A percentile compares a stretch with the other conserved stretches of the same genome.
These are phyloP conservation scores for Citrus cavaleriei DNA, from an alignment of 345 rosid species.

Conservation along the genomic window DNA sequence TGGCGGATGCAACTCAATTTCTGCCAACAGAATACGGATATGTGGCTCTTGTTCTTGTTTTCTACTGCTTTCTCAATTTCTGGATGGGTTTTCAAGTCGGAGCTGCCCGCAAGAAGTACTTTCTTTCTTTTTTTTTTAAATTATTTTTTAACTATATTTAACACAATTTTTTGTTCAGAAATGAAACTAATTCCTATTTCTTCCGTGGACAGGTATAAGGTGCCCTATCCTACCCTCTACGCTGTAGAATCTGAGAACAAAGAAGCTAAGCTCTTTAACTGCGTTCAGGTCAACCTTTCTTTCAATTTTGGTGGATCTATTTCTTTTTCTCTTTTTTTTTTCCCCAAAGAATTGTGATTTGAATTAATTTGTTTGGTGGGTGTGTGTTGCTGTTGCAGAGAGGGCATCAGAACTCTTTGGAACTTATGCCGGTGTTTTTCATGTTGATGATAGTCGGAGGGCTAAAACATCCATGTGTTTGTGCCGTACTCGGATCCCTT, in stretches of 20 bases:
- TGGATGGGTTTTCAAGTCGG: constrained; percentile 72
- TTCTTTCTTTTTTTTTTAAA: background rate
- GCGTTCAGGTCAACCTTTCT: constrained; percentile 57
- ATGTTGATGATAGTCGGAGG: constrained; percentile 72
- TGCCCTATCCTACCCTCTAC: constrained; percentile 71
- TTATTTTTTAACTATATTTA: background rate
- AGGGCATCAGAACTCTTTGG: constrained; percentile 94
- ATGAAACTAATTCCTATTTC: background rate
- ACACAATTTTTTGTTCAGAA: background rate
- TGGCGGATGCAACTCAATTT: constrained; percentile 23
- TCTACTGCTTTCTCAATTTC: constrained; percentile 66
- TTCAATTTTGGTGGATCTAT: background rate
- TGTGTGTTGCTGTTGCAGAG: constrained; percentile 35
- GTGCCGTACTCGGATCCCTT: constrained; percentile 48
- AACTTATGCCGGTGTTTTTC: constrained; percentile 76
- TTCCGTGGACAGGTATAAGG: constrained; percentile 48
- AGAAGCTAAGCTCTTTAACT: constrained; percentile 83
- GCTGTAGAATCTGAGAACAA: constrained; percentile 80
- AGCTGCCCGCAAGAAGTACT: constrained; percentile 67
- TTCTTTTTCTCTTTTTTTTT: no score
- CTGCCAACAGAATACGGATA: constrained; percentile 71
- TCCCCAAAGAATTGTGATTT: no score
- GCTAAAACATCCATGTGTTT: constrained; percentile 63
- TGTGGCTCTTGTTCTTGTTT: constrained; percentile 61
- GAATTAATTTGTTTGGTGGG: background rate